phyloP scores from a whole-genome alignment of 495 filamentous ascomycete genomes.

The Penicillium lagena region DNA sequence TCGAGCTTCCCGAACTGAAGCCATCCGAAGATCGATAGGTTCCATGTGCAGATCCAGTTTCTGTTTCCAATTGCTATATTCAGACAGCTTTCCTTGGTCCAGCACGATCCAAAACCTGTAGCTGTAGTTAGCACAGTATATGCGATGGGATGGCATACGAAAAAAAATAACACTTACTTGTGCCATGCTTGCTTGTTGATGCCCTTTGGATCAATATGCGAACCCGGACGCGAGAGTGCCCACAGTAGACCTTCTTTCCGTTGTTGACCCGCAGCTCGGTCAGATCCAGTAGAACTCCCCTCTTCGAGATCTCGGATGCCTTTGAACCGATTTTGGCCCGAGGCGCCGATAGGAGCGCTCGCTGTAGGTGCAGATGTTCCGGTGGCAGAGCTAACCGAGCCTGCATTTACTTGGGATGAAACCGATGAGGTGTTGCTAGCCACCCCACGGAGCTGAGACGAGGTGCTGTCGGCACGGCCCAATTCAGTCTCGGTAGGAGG shows the following conservation, averaged over 20 bases:
- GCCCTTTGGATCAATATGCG: conserved; percentile 89
- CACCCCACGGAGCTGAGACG: conserved; percentile 53
- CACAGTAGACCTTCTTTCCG: conserved; percentile 91
- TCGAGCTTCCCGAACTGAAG: conserved; percentile 90
- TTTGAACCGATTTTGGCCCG: conserved; percentile 64
- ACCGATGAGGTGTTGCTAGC: conserved; percentile 42
- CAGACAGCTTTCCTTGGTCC: conserved; percentile 90
- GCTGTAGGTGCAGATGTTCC: conserved; percentile 23
- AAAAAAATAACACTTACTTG: conserved; percentile 65
- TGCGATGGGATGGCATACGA: conserved; percentile 6
- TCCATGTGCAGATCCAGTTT: conserved; percentile 96
- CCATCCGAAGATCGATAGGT: conserved; percentile 93
- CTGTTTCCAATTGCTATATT: conserved; percentile 99
- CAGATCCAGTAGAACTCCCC: conserved; percentile 48
- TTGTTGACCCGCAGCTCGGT: conserved; percentile 44
- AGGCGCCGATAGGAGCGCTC: conserved; percentile 28
- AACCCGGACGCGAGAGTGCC: conserved; percentile 88
- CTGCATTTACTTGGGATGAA: conserved; percentile 37
- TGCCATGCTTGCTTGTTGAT: conserved; percentile 98
- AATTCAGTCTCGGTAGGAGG: conserved; percentile 54
- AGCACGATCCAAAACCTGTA: conserved; percentile 94
- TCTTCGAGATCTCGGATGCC: conserved; percentile 89
- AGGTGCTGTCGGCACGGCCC: conserved; percentile 64
- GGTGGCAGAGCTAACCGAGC: conserved; percentile 23
- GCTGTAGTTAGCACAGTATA: background rate